Conservation (phyloP, 805 yeast species). For the Diddensiella santjacobensis region DNA sequence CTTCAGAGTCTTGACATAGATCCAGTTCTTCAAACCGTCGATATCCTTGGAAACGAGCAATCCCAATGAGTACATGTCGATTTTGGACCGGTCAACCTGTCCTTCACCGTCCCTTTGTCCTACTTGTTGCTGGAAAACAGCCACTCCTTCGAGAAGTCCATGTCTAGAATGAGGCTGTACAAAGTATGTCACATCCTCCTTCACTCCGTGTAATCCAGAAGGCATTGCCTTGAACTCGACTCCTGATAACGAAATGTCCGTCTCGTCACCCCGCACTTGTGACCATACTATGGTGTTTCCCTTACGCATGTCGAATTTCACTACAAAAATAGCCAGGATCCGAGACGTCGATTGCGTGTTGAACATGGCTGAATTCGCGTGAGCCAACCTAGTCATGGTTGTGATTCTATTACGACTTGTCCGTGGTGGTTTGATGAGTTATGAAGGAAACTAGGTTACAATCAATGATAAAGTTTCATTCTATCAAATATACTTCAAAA, state of each 20-base stretch:
- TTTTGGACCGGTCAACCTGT: conserved; percentile 4
- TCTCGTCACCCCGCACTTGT: conserved; percentile 7
- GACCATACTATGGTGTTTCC: conserved; percentile 51
- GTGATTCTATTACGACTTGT: too few species aligned
- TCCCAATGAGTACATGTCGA: conserved; percentile 64
- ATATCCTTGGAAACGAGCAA: conserved; percentile 34
- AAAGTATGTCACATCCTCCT: conserved; percentile 53
- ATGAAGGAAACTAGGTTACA: too few species aligned
- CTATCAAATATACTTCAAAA: too few species aligned
- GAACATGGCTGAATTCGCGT: background rate
- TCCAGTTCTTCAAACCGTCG: conserved; percentile 24
- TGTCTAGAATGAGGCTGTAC: conserved; percentile 29
- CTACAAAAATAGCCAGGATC: conserved; percentile 39
- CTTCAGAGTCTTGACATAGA: conserved; percentile 38
- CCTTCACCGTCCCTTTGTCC: conserved; percentile 27
- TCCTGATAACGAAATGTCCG: conserved; percentile 34
- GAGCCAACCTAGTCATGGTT: too few species aligned
- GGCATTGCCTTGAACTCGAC: conserved; percentile 66
- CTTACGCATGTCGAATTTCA: conserved; percentile 48
- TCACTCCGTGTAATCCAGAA: conserved; percentile 58
- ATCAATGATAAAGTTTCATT: too few species aligned
- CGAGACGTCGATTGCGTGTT: background rate
- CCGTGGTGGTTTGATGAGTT: too few species aligned
- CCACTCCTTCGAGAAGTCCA: conserved; percentile 38
- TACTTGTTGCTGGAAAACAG: conserved; percentile 48